phyloP scores from a whole-genome alignment of 768 basidiomycete species.

The Russula virescens region DNA sequence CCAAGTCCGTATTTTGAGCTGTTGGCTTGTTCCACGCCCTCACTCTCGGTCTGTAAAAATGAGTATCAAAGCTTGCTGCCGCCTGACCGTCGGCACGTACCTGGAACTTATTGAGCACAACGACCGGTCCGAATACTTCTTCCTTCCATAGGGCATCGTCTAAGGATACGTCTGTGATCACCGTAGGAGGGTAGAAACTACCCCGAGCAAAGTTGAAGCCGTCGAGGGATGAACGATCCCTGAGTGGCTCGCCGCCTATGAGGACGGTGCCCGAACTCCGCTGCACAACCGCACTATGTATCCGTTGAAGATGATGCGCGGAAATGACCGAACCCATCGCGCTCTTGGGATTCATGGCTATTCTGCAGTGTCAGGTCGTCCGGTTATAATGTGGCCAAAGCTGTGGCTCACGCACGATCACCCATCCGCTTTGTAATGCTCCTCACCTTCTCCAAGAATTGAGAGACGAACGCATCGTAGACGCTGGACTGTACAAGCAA shows the following conservation, averaged over 20 bases:
- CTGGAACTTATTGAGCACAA: conserved; percentile 53
- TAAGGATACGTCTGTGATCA: conserved; percentile 52
- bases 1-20: conserved; percentile 76
- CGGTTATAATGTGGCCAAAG: too few species aligned
- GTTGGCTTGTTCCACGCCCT: conserved; percentile 68
- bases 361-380: conserved; percentile 2
- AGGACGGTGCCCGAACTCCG: conserved; percentile 44
- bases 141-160: conserved; percentile 71
- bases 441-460: conserved; percentile 56
- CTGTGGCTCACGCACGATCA: conserved; percentile 43
- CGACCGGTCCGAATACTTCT: conserved; percentile 84
- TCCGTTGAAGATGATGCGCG: conserved; percentile 52
- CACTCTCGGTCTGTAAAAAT: conserved; percentile 44
- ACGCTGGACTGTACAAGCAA: conserved; percentile 65
- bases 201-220: conserved; percentile 65
- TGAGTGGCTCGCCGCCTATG: conserved; percentile 62
- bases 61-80: background rate
- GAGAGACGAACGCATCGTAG: conserved; percentile 60
- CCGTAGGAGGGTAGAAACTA: conserved; percentile 75
- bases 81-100: conserved; percentile 30
- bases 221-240: conserved; percentile 58
- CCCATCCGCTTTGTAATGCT: conserved; percentile 69
- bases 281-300: conserved; percentile 50
- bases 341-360: conserved; percentile 63
- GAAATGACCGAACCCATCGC: conserved; percentile 84